Percentiles rank a stretch among this genome's conserved stretches.
These are phyloP conservation scores for Phytophthora syringae DNA, from an alignment of 352 stramenopile species.

Conservation along the genomic window DNA sequence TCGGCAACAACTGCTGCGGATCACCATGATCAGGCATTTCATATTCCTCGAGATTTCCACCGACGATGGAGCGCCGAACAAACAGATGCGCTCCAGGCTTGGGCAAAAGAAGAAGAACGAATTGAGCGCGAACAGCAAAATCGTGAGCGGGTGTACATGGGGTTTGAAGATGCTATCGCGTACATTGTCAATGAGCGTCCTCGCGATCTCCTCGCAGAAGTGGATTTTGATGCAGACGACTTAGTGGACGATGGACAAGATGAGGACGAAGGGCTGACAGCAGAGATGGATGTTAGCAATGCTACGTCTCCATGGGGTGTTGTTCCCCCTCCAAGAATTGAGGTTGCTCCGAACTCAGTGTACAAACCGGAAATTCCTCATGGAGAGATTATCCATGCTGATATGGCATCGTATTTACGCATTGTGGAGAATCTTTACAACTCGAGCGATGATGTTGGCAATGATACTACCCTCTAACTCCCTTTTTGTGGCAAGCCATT, in stretches of 20 bases:
- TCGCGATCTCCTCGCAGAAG: constrained; percentile 53
- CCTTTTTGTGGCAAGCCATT: constrained; percentile 78
- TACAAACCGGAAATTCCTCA: constrained; percentile 66
- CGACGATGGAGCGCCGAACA: constrained; percentile 73
- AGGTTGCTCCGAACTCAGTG: constrained; percentile 59
- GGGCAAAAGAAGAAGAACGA: constrained; percentile 60
- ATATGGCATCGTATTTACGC: constrained; percentile 75
- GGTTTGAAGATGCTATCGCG: constrained; percentile 75
- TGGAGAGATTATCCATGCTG: constrained; percentile 67
- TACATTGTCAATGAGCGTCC: constrained; percentile 78
- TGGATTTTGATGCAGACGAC: constrained; percentile 68
- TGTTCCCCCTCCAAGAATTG: constrained; percentile 54
- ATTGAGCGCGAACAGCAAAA: constrained; percentile 58
- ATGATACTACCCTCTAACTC: background rate
- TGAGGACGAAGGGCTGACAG: constrained; percentile 44
- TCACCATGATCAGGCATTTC: constrained; percentile 24
- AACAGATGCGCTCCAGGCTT: constrained; percentile 49
- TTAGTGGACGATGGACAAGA: constrained; percentile 78
- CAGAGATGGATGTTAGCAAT: constrained; percentile 29
- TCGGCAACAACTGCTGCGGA: constrained; percentile 16
- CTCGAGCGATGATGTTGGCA: constrained; percentile 11
- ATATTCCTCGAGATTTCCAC: constrained; percentile 67
- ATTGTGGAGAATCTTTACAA: constrained; percentile 67
- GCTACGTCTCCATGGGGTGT: constrained; percentile 61
- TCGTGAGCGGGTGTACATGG: constrained; percentile 64